A percentile compares a stretch with the other conserved stretches of the same genome.
Evolutionary conservation across 2,329 filamentous ascomycete genomes (phyloP).

Genomic region (Colletotrichum sidae): DNA sequence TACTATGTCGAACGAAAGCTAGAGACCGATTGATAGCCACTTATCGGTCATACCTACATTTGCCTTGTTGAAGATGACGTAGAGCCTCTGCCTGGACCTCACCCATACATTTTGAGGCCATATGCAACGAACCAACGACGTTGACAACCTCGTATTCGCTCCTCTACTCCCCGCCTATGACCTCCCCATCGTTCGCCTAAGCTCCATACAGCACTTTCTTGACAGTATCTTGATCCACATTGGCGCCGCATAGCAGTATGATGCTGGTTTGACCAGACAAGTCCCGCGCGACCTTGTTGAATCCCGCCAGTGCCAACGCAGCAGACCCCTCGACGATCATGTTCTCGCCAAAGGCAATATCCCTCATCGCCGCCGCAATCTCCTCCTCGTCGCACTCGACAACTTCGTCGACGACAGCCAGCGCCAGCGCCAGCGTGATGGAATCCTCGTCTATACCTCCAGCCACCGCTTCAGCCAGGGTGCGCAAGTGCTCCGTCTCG

Average conservation of each 20-base stretch:
- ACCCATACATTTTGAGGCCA: too few relatives aligned
- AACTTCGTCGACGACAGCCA: conserved; percentile 40
- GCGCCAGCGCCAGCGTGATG: conserved; percentile 40
- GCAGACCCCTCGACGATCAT: conserved; percentile 42
- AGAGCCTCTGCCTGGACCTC: too few relatives aligned
- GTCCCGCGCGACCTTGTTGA: conserved; percentile 32
- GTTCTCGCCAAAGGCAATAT: conserved; percentile 40
- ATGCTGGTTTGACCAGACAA: conserved; percentile 37
- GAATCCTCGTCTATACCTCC: conserved; percentile 42
- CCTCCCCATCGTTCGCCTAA: neutral
- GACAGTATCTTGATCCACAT: conserved; percentile 22
- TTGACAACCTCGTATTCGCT: too few relatives aligned
- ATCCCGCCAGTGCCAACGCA: conserved; percentile 40
- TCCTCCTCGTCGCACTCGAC: conserved; percentile 40
- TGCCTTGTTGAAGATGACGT: too few relatives aligned
- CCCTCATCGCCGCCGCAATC: conserved; percentile 35
- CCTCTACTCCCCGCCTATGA: too few relatives aligned
- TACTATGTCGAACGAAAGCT: too few relatives aligned
- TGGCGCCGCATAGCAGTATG: conserved; percentile 39
- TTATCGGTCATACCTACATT: too few relatives aligned
- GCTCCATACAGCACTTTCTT: conserved; percentile 14
- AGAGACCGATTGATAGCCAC: too few relatives aligned
- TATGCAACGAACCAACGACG: too few relatives aligned
- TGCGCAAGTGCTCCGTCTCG: conserved; percentile 40
- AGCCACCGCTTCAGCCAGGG: conserved; percentile 41